Conservation (phyloP, 2,329 filamentous ascomycete species). For the Alternaria brassicae region DNA sequence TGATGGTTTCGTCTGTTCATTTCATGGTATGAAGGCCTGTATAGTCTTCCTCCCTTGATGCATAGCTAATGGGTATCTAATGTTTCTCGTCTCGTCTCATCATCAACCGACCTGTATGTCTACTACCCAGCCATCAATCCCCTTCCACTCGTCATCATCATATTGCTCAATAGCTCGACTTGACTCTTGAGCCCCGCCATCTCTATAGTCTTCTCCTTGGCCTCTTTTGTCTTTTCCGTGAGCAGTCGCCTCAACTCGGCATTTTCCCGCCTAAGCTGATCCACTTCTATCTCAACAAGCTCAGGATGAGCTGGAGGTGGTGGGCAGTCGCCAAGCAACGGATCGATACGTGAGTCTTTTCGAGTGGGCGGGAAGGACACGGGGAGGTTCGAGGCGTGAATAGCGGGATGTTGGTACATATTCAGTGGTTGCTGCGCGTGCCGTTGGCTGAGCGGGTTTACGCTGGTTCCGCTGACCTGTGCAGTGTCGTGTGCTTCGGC, state of each 20-base stretch:
- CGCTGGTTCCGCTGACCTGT: background rate
- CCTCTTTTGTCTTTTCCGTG: conserved; percentile 30
- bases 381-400: background rate
- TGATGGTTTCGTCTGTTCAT: background rate
- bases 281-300: conserved; percentile 20
- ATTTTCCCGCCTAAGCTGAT: conserved; percentile 33
- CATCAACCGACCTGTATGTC: background rate
- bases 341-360: conserved; percentile 26
- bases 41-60: background rate
- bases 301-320: background rate
- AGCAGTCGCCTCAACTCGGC: conserved; percentile 29
- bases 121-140: conserved; percentile 5
- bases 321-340: conserved; percentile 26
- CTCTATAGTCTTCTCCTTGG: conserved; percentile 36
- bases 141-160: conserved; percentile 27
- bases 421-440: background rate
- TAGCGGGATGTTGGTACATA: background rate
- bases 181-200: conserved; percentile 37
- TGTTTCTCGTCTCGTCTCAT: background rate
- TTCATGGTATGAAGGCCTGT: background rate
- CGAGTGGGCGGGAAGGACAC: background rate
- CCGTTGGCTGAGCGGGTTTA: background rate
- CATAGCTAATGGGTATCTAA: background rate
- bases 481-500: background rate
- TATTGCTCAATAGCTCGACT: conserved; percentile 36